These are phyloP conservation scores for Myxozyma vanderwaltii DNA, from an alignment of 805 yeast species.

Conservation along the genomic window DNA sequence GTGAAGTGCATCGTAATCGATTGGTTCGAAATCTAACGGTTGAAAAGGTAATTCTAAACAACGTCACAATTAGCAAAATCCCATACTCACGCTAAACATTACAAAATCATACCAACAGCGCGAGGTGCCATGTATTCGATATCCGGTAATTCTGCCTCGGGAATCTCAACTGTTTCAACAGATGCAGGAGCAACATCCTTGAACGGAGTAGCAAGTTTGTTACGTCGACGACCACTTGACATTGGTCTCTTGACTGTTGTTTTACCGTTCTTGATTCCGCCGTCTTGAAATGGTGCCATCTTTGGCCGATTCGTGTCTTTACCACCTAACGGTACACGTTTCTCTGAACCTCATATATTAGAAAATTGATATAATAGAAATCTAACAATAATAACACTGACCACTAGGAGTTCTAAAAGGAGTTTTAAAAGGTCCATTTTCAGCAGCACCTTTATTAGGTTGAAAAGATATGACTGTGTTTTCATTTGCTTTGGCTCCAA, in stretches of 20 bases:
- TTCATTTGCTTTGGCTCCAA: conserved; percentile 23
- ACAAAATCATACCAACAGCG: conserved; percentile 8
- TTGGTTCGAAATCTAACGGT: conserved; percentile 30
- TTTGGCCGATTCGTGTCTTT: conserved; percentile 31
- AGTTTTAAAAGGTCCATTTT: conserved; percentile 1
- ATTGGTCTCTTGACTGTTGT: background rate
- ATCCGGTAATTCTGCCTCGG: conserved; percentile 18
- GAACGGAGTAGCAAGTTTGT: conserved; percentile 1
- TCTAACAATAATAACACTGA: background rate
- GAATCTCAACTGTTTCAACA: background rate
- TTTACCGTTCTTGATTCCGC: background rate
- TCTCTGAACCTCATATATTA: conserved; percentile 9
- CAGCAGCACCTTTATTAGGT: background rate
- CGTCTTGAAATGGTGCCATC: conserved; percentile 1
- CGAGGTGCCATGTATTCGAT: conserved; percentile 34
- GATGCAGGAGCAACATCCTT: background rate
- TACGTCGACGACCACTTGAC: conserved; percentile 2
- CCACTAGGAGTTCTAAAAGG: conserved; percentile 30
- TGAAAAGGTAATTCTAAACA: conserved; percentile 21
- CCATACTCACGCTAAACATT: background rate
- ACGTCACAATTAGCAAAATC: background rate
- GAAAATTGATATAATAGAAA: background rate
- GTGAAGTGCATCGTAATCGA: conserved; percentile 17
- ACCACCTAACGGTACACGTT: conserved; percentile 35
- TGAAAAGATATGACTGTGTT: conserved; percentile 6